Conservation (phyloP, 169 alveolate genomes). For the Cryptosporidium meleagridis region DNA sequence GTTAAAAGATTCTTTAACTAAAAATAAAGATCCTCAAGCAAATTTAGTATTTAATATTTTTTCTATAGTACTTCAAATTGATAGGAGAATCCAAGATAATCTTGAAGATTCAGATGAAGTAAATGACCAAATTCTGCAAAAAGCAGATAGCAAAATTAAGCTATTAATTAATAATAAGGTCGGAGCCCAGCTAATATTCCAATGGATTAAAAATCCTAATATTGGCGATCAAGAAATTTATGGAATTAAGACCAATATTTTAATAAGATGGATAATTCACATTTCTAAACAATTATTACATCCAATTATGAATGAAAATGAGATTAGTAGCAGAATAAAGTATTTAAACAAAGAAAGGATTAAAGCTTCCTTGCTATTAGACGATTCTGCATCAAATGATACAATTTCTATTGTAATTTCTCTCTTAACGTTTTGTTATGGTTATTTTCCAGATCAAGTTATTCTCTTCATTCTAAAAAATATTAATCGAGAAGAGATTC, state of each 20-base stretch:
- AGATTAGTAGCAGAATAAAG: slow-evolving; percentile 15
- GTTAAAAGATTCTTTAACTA: background rate
- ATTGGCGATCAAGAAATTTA: background rate
- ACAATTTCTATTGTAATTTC: slow-evolving; percentile 40
- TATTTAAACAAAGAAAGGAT: slow-evolving; percentile 19
- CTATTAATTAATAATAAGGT: slow-evolving; percentile 19
- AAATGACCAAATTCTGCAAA: background rate
- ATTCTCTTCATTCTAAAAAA: background rate
- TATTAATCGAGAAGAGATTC: background rate
- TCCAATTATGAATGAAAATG: slow-evolving; percentile 35
- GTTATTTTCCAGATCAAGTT: slow-evolving; percentile 26
- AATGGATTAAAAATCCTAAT: slow-evolving; percentile 26
- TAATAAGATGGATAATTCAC: slow-evolving; percentile 23
- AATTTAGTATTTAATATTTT: slow-evolving; percentile 7
- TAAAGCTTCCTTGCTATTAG: slow-evolving; percentile 11
- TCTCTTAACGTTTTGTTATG: slow-evolving; percentile 31
- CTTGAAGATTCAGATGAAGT: slow-evolving; percentile 20
- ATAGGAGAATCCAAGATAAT: background rate
- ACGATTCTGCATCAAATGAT: slow-evolving; percentile 33
- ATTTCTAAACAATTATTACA: slow-evolving; percentile 36
- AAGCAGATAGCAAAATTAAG: slow-evolving; percentile 10
- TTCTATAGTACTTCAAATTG: slow-evolving; percentile 12
- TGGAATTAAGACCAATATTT: slow-evolving; percentile 3
- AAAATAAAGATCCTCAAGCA: background rate
- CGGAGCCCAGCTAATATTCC: slow-evolving; percentile 33